Evolutionary conservation across 768 basidiomycete species (phyloP).

Genomic region (Macrolepiota albuminosa): DNA sequence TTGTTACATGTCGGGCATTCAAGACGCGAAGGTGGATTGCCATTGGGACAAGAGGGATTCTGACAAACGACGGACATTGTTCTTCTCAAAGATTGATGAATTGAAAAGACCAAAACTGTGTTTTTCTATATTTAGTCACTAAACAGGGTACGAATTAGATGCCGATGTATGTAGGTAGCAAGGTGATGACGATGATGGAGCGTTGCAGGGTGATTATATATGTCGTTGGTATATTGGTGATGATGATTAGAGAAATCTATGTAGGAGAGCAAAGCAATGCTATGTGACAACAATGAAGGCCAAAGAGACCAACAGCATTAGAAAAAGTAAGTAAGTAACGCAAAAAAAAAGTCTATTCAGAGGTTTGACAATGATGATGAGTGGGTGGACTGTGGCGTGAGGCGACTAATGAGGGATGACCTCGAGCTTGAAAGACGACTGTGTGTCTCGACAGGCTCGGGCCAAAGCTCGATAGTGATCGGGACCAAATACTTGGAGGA

Average conservation of each 20-base stretch:
- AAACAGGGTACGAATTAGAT: constrained; percentile 8
- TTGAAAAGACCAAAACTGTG: constrained; percentile 7
- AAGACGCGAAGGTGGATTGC: constrained; percentile 78
- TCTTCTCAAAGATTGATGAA: constrained; percentile 7
- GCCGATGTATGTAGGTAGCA: constrained; percentile 4
- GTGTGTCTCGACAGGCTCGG: constrained; percentile 67
- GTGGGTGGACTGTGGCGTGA: not conserved
- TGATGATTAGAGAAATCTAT: constrained; percentile 15
- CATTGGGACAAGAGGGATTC: constrained; percentile 67
- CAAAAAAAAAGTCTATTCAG: constrained; percentile 1
- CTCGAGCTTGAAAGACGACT: constrained; percentile 72
- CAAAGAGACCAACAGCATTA: constrained; percentile 32
- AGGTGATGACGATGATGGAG: constrained; percentile 14
- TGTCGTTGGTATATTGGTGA: constrained; percentile 20
- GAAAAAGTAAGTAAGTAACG: constrained; percentile 11
- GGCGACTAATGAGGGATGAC: constrained; percentile 34
- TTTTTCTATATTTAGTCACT: constrained; percentile 10
- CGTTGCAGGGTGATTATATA: constrained; percentile 19
- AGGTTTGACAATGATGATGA: constrained; percentile 9
- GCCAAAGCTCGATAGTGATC: constrained; percentile 68
- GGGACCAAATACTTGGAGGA: constrained; percentile 71
- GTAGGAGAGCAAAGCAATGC: constrained; percentile 21
- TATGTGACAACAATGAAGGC: constrained; percentile 25
- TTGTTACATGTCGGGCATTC: constrained; percentile 95
- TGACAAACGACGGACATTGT: constrained; percentile 47